phyloP scores from a whole-genome alignment of 2,329 filamentous ascomycete genomes.

The Stachybotrys chartarum region DNA sequence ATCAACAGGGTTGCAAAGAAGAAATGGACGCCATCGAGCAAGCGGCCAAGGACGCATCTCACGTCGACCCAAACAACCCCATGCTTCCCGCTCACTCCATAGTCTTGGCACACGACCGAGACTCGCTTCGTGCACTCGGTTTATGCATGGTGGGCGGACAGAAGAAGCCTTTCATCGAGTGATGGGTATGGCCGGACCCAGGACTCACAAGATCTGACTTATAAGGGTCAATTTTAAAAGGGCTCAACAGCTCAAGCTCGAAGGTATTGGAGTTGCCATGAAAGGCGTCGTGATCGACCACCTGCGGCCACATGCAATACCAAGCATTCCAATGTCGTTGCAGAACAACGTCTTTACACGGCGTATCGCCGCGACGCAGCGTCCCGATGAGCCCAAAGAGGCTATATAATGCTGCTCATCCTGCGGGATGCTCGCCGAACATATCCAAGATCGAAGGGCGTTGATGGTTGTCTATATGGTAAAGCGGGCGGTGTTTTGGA shows the following conservation, averaged over 20 bases:
- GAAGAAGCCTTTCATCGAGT: constrained; percentile 61
- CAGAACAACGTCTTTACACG: too few species aligned
- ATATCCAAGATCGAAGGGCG: background rate
- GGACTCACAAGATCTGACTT: too few species aligned
- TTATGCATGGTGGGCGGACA: constrained; percentile 57
- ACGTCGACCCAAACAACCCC: constrained; percentile 80
- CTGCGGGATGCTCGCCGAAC: too few species aligned
- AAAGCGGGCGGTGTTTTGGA: constrained; percentile 2
- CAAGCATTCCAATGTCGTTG: too few species aligned
- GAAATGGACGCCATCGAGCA: constrained; percentile 99
- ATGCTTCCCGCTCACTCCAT: constrained; percentile 86
- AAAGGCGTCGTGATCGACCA: too few species aligned
- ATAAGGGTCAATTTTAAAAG: too few species aligned
- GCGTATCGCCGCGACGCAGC: too few species aligned
- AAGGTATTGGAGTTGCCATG: too few species aligned
- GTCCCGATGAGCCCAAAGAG: too few species aligned
- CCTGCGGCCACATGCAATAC: too few species aligned
- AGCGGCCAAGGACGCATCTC: constrained; percentile 84
- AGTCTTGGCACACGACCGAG: constrained; percentile 67
- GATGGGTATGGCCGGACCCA: constrained; percentile 5
- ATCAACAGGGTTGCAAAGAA: constrained; percentile 92
- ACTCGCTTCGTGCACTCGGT: constrained; percentile 53
- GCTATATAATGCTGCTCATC: too few species aligned
- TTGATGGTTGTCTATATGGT: background rate
- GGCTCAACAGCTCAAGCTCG: too few species aligned